Evolutionary conservation across 1,284 basidiomycete genomes (phyloP).

Genomic region (Cryptococcus wingfieldii): DNA sequence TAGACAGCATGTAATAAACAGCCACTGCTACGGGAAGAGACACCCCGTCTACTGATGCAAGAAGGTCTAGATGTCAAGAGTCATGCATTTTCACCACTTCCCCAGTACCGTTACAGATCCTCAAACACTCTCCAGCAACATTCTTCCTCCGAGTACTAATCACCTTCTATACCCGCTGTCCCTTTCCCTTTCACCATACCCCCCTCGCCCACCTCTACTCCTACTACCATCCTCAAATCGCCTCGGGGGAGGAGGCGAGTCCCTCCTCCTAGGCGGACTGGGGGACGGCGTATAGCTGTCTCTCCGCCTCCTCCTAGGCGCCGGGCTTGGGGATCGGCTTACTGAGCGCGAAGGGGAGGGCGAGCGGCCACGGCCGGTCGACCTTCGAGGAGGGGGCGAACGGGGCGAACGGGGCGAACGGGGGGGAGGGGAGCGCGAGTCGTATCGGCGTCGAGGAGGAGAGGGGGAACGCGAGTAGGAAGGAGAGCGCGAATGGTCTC

Average conservation of each 20-base stretch:
- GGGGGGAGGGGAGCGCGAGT: not conserved
- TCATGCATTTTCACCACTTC: not conserved
- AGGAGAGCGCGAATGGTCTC: not conserved
- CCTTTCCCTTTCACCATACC: not conserved
- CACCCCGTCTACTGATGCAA: no score
- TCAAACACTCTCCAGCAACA: not conserved
- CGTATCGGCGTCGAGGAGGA: conserved; percentile 22
- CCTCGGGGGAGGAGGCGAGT: not conserved
- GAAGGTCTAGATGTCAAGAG: no score
- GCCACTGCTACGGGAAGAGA: no score
- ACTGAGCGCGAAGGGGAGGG: conserved; percentile 7
- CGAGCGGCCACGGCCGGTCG: conserved; percentile 9
- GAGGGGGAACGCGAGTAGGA: conserved; percentile 1
- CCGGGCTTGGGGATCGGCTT: not conserved
- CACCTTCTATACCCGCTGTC: not conserved
- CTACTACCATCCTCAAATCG: not conserved
- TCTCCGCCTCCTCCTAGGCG: not conserved
- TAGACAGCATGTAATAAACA: no score
- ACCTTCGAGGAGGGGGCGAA: conserved; percentile 16
- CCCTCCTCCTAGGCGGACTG: conserved; percentile 13
- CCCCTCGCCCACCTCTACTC: not conserved
- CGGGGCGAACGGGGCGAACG: conserved; percentile 17
- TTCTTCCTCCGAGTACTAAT: no score
- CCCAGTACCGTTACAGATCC: not conserved
- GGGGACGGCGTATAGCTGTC: conserved; percentile 6